Base-by-base conservation (phyloP, 2,329 filamentous ascomycete species). In the Trichoderma sp. region DNA sequence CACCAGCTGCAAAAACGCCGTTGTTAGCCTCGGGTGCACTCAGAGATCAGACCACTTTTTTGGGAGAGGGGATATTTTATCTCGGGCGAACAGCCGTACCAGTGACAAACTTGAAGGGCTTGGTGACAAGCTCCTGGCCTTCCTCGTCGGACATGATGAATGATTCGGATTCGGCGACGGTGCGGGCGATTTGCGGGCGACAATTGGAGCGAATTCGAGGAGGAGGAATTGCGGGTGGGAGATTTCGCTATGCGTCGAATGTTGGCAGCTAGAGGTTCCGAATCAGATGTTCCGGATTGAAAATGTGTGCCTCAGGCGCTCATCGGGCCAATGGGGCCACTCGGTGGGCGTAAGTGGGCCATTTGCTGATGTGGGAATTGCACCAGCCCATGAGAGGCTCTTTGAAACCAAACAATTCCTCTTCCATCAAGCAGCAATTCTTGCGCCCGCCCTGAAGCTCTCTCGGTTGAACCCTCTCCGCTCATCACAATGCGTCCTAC, bases 41-140 rank as follows among this genome's bases (percentile, higher is more conserved):
- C 3, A 72, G 34, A 61, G 36, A 80, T 81, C 78, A 79, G 78
- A 77, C 78, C 79, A 80, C 80, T 80, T 80, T 76, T 71, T 36
- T n/a, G 14, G 12, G 47, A 78, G 80, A 80, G 80, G 80, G 79
- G 80, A 80, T 80, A 81, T 80, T 67, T 30, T 70, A 36, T 53
- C 57, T 51, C 67, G 39, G 15, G 24, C 21, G n/a, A 11, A 11
- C 24, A 14, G 60, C 43, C 93, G 84, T 90, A 97, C 95, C 95
- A 87, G 95, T 98, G 82, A 98, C 96, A 87, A 98, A 98, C 93
- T 99, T 99, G 92, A 99, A 99, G 85, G 97, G 97, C 91, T 98
- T 99, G 86, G 95, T 98, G 78, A 89, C 88, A 84, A 88, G 88
- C 84, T 97, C 93, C 79, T 84, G 80, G 82, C 90, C 88, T 81